phyloP scores from a whole-genome alignment of 1,284 basidiomycete genomes.

The Puccinia coronata region DNA sequence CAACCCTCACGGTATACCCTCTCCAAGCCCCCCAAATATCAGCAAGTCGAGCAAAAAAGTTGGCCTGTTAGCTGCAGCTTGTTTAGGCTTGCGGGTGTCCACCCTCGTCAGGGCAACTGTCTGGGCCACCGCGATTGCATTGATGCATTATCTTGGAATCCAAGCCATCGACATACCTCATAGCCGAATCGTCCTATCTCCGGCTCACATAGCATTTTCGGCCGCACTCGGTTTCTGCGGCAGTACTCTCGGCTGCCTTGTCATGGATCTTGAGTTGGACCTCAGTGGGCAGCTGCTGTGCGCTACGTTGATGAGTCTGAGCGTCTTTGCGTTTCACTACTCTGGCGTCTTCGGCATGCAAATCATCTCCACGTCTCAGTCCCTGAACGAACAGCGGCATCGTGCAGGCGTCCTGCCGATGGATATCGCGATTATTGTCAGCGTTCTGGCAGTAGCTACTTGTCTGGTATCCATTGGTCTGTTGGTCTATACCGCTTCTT shows the following conservation, averaged over 20 bases:
- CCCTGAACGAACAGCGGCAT: not conserved
- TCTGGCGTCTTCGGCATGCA: conserved; percentile 2
- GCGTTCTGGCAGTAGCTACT: conserved; percentile 51
- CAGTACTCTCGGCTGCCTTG: conserved; percentile 30
- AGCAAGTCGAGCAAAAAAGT: not conserved
- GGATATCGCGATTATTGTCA: conserved; percentile 50
- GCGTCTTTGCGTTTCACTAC: conserved; percentile 43
- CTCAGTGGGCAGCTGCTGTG: conserved; percentile 34
- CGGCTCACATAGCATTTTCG: conserved; percentile 27
- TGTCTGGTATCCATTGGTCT: conserved; percentile 52
- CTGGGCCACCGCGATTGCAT: conserved; percentile 35
- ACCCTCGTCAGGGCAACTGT: conserved; percentile 11
- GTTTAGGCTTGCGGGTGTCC: not conserved
- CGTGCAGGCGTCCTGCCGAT: not conserved
- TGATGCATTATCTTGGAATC: conserved; percentile 46
- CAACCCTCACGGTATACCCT: not conserved
- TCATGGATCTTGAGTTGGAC: conserved; percentile 36
- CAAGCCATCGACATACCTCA: conserved; percentile 43
- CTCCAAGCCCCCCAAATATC: not conserved
- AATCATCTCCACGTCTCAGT: not conserved
- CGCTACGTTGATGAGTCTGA: conserved; percentile 29
- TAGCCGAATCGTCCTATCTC: conserved; percentile 26
- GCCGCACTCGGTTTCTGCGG: conserved; percentile 17
- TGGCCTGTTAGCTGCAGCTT: conserved; percentile 2
- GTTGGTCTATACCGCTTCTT: conserved; percentile 51